Conservation (phyloP, 345 rosid genomes). For the Rhizophora apiculata region DNA sequence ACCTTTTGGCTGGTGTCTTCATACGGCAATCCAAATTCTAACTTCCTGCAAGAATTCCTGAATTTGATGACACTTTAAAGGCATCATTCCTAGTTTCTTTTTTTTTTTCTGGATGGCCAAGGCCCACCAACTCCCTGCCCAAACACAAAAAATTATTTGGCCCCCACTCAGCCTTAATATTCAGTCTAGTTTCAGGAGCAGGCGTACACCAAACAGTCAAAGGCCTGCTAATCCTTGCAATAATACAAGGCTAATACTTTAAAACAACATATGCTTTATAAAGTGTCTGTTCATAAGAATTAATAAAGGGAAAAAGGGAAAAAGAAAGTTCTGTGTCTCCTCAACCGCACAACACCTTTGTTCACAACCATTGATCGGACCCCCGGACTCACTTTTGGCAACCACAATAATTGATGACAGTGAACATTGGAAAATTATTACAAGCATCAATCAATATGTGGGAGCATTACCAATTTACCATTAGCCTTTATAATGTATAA, state of each 20-base stretch:
- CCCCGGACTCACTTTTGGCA: too few species aligned
- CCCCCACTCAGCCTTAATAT: neutral
- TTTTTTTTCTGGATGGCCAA: neutral
- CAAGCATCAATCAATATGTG: neutral
- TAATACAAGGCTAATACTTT: neutral
- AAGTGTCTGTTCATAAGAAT: neutral
- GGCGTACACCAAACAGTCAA: conserved; percentile 3
- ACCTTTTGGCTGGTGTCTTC: neutral
- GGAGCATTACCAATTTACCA: neutral
- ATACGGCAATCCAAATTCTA: too few species aligned
- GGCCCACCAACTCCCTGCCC: neutral
- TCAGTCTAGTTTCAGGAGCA: neutral
- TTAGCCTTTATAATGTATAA: neutral
- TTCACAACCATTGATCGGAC: neutral
- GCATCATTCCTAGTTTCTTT: neutral
- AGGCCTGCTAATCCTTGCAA: neutral
- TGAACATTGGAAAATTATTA: neutral
- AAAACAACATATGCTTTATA: neutral
- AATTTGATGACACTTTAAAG: too few species aligned
- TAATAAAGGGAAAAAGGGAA: too few species aligned
- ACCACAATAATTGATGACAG: too few species aligned
- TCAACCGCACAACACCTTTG: neutral
- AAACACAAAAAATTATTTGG: neutral
- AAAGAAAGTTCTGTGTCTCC: neutral
- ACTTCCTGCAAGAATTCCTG: too few species aligned